Evolutionary conservation across 176 grass and related monocot species (phyloP).

Genomic region (Luzula sylvatica): DNA sequence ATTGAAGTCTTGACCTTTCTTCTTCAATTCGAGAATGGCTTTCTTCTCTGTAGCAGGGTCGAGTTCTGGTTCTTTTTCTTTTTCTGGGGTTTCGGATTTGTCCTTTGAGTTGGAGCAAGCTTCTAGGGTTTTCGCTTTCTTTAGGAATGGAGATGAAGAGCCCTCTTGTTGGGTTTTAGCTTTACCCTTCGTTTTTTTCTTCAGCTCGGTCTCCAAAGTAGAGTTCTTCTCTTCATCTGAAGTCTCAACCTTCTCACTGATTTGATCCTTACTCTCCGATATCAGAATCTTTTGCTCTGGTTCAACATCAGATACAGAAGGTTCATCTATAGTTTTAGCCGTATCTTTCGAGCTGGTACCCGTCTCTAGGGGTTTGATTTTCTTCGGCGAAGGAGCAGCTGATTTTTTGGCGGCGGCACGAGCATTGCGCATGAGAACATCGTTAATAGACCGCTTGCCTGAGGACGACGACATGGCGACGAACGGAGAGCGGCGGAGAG

Average conservation of each 20-base stretch:
- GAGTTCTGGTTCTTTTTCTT: conserved; percentile 22
- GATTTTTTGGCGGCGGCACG: conserved; percentile 51
- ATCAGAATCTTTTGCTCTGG: neutral
- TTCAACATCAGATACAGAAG: neutral
- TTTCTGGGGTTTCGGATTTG: conserved; percentile 21
- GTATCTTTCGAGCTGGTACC: conserved; percentile 14
- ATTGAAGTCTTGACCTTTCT: conserved; percentile 60
- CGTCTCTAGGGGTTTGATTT: conserved; percentile 25
- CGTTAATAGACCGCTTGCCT: conserved; percentile 58
- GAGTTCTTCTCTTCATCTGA: neutral
- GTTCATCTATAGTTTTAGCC: conserved; percentile 20
- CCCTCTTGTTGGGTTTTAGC: conserved; percentile 12
- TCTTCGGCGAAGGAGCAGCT: conserved; percentile 43
- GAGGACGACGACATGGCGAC: conserved; percentile 44
- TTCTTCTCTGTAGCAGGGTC: conserved; percentile 30
- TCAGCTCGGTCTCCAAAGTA: conserved; percentile 4
- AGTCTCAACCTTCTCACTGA: neutral
- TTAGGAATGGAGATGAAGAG: conserved; percentile 19
- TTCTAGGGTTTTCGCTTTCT: conserved; percentile 41
- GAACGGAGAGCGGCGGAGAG: neutral
- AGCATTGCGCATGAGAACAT: conserved; percentile 83
- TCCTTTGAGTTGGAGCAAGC: conserved; percentile 40
- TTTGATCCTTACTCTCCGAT: neutral
- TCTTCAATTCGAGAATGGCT: conserved; percentile 56
- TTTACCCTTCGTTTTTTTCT: neutral